Evolutionary conservation across 345 rosid genomes (phyloP).

Genomic region (Eucalyptus grandis): DNA sequence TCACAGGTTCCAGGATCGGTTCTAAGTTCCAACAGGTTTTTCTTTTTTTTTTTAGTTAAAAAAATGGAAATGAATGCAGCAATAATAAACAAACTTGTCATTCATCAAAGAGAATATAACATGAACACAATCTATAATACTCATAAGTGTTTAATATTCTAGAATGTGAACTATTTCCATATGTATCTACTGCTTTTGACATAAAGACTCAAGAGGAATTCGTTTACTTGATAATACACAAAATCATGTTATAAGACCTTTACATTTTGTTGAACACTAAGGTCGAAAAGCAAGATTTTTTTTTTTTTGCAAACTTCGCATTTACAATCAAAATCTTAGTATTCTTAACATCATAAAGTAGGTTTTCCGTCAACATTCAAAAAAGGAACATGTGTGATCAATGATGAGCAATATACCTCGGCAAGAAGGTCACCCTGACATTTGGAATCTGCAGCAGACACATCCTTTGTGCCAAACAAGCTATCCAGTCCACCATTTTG

Average conservation of each 20-base stretch:
- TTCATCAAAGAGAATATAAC: no score
- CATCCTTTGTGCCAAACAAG: slow-evolving; percentile 54
- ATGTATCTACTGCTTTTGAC: neutral
- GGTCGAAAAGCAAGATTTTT: neutral
- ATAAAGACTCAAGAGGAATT: neutral
- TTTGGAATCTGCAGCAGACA: slow-evolving; percentile 41
- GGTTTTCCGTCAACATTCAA: neutral
- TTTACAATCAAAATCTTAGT: neutral
- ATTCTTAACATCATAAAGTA: neutral
- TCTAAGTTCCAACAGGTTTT: no score
- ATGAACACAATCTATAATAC: no score
- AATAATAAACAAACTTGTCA: no score
- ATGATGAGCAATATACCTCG: slow-evolving; percentile 30
- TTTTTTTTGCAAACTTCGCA: neutral
- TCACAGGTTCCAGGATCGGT: no score
- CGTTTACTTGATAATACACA: neutral
- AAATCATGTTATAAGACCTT: neutral
- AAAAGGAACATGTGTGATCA: neutral
- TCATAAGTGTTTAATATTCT: no score
- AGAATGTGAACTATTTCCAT: neutral
- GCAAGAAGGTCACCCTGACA: slow-evolving; percentile 45
- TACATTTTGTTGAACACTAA: neutral
- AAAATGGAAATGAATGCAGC: no score
- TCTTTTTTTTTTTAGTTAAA: no score
- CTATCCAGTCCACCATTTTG: slow-evolving; percentile 81